Percentiles rank a stretch among this genome's conserved stretches.
These are phyloP conservation scores for Aspergillus funiculosus DNA, from an alignment of 495 filamentous ascomycete genomes.

Conservation along the genomic window DNA sequence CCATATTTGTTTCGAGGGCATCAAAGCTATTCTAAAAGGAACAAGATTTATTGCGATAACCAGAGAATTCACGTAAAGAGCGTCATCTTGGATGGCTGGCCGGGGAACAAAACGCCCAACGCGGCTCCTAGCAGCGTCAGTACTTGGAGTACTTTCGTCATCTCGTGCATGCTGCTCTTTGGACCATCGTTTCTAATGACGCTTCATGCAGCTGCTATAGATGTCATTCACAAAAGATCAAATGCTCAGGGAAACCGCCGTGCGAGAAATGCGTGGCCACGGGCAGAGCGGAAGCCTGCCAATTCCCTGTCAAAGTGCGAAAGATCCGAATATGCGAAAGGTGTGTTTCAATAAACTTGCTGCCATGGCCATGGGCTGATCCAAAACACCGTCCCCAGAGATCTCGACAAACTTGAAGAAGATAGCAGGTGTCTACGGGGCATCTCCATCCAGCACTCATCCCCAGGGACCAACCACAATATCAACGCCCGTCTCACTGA, in stretches of 20 bases:
- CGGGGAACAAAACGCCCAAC: background rate
- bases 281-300: conserved; percentile 11
- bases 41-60: too few species aligned
- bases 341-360: conserved; percentile 1
- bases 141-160: too few species aligned
- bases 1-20: conserved; percentile 5
- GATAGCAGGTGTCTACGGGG: conserved; percentile 6
- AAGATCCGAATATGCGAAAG: conserved; percentile 16
- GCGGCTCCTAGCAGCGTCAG: conserved; percentile 13
- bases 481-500: background rate
- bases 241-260: conserved; percentile 18
- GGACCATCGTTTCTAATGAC: background rate
- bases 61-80: background rate
- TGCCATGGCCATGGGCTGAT: background rate
- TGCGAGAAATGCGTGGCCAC: conserved; percentile 14
- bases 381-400: background rate
- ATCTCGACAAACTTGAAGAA: conserved; percentile 11
- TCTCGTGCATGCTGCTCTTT: background rate
- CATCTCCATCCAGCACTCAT: conserved; percentile 3
- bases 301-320: conserved; percentile 19
- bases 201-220: conserved; percentile 16
- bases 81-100: background rate
- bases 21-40: background rate
- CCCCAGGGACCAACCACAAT: background rate
- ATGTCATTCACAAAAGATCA: conserved; percentile 21